Percentiles rank a stretch among this genome's conserved stretches.
Conservation (phyloP, 345 rosid species). For the Combretum micranthum region DNA sequence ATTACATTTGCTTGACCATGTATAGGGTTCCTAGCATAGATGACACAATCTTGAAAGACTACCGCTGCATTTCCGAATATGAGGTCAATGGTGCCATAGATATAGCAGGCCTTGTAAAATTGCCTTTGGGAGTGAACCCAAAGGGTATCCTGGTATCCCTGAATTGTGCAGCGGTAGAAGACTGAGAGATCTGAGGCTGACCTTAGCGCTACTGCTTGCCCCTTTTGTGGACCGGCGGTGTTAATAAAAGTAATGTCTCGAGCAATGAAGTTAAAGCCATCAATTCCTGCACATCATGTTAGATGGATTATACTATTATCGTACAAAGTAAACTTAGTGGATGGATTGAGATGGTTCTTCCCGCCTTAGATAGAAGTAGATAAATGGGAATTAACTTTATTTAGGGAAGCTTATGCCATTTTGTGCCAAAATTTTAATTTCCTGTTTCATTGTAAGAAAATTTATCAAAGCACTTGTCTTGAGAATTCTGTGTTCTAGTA, state of each 20-base stretch:
- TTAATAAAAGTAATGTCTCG: slow-evolving; percentile 52
- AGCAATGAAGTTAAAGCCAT: slow-evolving; percentile 49
- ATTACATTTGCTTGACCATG: slow-evolving; percentile 42
- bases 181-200: slow-evolving; percentile 44
- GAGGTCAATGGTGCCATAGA: slow-evolving; percentile 51
- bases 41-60: slow-evolving; percentile 50
- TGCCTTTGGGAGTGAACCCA: slow-evolving; percentile 51
- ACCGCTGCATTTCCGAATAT: slow-evolving; percentile 64
- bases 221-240: slow-evolving; percentile 49
- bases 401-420: too few species aligned
- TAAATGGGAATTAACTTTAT: too few species aligned
- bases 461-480: too few species aligned
- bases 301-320: neutral
- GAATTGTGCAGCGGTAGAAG: slow-evolving; percentile 34
- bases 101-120: slow-evolving; percentile 34
- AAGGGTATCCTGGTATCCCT: slow-evolving; percentile 54
- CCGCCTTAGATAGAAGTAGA: too few species aligned
- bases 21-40: slow-evolving; percentile 34
- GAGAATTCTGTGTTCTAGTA: too few species aligned
- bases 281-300: slow-evolving; percentile 20
- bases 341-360: too few species aligned
- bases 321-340: too few species aligned
- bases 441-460: too few species aligned
- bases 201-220: slow-evolving; percentile 64
- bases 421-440: too few species aligned